Evolutionary conservation across 1,284 basidiomycete genomes (phyloP).

Genomic region (Ustilago sp.): DNA sequence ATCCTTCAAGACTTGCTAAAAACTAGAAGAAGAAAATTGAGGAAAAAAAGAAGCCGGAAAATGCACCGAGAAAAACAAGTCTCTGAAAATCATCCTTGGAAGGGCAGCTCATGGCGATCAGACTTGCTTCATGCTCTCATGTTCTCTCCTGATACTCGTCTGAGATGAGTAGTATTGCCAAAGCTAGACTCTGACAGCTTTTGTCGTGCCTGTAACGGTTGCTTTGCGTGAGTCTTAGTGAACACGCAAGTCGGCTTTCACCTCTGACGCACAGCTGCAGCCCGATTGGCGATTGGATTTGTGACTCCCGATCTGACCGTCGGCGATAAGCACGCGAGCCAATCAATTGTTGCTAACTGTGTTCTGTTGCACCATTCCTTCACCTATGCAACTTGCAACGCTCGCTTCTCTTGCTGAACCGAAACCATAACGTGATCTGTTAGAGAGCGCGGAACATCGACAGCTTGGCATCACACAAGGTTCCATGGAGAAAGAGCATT

Average conservation of each 20-base stretch:
- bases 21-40: neutral
- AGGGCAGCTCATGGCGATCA: neutral
- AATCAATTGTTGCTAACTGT: neutral
- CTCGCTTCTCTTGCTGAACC: neutral
- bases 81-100: neutral
- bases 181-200: neutral
- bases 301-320: neutral
- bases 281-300: neutral
- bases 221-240: neutral
- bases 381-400: neutral
- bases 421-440: neutral
- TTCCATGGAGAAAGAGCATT: neutral
- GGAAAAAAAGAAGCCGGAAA: slow-evolving; percentile 10
- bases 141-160: too few species aligned
- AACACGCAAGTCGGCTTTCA: neutral
- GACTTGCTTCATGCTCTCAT: too few species aligned
- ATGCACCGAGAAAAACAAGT: slow-evolving; percentile 4
- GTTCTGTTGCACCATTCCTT: neutral
- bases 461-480: neutral
- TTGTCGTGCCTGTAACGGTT: neutral
- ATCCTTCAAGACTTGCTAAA: neutral
- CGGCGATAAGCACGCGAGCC: slow-evolving; percentile 6
- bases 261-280: neutral
- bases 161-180: neutral
- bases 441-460: neutral